These are phyloP conservation scores for Diaporthe velutina DNA, from an alignment of 2,329 filamentous ascomycete genomes.

Conservation along the genomic window DNA sequence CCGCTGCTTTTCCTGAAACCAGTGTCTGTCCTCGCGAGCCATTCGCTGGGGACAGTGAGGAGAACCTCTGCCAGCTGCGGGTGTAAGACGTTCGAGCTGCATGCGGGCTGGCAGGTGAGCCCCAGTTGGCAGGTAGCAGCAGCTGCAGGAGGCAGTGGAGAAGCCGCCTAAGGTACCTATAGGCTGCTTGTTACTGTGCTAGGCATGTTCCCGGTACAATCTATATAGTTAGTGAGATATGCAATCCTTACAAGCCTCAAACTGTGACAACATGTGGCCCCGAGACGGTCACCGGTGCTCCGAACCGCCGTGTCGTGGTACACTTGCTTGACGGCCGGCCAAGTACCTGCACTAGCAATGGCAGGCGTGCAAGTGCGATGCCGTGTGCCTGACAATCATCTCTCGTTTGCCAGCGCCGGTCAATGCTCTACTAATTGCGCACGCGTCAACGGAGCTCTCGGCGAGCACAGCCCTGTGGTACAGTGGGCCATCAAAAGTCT, in stretches of 20 bases:
- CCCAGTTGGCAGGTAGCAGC: not conserved
- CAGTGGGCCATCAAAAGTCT: no score
- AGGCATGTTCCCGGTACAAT: not conserved
- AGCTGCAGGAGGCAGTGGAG: not conserved
- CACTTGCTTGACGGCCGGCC: not conserved
- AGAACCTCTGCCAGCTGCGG: not conserved
- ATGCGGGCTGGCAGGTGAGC: constrained; percentile 18
- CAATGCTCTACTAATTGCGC: not conserved
- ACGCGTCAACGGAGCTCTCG: constrained; percentile 7
- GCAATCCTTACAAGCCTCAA: constrained; percentile 26
- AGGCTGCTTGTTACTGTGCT: not conserved
- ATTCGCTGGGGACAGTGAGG: constrained; percentile 3
- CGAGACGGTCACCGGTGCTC: not conserved
- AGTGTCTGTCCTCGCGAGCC: not conserved
- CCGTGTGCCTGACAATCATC: constrained; percentile 26
- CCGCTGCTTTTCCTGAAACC: constrained; percentile 22
- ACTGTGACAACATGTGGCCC: constrained; percentile 8
- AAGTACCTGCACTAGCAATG: constrained; percentile 6
- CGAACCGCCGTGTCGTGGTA: not conserved
- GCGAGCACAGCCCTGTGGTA: constrained; percentile 21
- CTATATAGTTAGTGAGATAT: not conserved
- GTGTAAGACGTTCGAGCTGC: constrained; percentile 5
- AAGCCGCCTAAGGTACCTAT: not conserved
- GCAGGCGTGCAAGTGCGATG: not conserved
- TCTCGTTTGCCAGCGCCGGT: constrained; percentile 20